Conservation (phyloP, 1,284 basidiomycete species). For the Cystobasidium slooffiae region DNA sequence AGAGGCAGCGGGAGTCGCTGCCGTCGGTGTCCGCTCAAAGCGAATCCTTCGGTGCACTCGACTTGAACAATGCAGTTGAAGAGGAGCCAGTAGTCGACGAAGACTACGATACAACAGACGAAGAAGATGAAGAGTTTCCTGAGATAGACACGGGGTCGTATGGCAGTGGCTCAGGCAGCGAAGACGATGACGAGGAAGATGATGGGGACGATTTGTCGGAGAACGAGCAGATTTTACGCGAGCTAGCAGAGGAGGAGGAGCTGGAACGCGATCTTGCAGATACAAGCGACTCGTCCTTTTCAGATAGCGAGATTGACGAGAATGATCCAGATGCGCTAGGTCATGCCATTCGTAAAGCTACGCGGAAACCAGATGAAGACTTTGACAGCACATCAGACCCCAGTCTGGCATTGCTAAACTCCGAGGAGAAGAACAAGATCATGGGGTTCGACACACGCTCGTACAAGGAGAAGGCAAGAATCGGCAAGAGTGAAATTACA, state of each 20-base stretch:
- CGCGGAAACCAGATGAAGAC: constrained; percentile 57
- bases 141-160: constrained; percentile 59
- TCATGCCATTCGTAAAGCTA: constrained; percentile 52
- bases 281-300: constrained; percentile 48
- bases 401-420: background rate
- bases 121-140: constrained; percentile 56
- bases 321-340: constrained; percentile 43
- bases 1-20: constrained; percentile 15
- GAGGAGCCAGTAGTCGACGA: constrained; percentile 47
- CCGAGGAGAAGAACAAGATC: constrained; percentile 49
- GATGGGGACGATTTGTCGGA: constrained; percentile 56
- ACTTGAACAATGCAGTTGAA: constrained; percentile 50
- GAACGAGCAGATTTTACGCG: constrained; percentile 57
- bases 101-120: constrained; percentile 47
- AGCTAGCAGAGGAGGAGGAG: constrained; percentile 58
- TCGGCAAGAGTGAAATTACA: constrained; percentile 75
- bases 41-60: constrained; percentile 44
- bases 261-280: constrained; percentile 52
- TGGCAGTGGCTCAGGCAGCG: constrained; percentile 60
- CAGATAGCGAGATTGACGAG: constrained; percentile 44
- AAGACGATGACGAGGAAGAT: constrained; percentile 57
- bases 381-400: constrained; percentile 42
- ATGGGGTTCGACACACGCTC: constrained; percentile 55
- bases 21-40: background rate
- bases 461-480: constrained; percentile 55